These are phyloP conservation scores for Artemisia annua DNA, from an alignment of 129 eudicot genomes.

Conservation along the genomic window DNA sequence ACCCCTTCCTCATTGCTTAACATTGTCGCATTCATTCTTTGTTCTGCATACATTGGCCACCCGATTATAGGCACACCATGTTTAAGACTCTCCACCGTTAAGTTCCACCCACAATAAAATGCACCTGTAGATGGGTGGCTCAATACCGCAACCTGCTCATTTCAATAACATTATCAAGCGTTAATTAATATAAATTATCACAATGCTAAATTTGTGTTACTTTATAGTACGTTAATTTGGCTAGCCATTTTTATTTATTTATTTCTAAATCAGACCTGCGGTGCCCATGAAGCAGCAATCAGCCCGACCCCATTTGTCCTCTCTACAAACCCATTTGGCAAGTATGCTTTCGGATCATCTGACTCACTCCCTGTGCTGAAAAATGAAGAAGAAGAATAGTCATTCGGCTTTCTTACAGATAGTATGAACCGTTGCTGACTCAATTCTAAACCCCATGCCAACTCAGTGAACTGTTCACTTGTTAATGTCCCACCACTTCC, in stretches of 20 bases:
- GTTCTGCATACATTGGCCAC: conserved; percentile 67
- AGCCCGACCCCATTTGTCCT: conserved; percentile 43
- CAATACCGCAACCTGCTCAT: conserved; percentile 31
- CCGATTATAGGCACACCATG: conserved; percentile 64
- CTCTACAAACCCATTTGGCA: conserved; percentile 52
- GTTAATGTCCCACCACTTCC: conserved; percentile 60
- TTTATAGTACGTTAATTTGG: too few relatives aligned
- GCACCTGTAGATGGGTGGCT: conserved; percentile 45
- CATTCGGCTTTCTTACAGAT: conserved; percentile 43
- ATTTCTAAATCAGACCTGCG: conserved; percentile 19
- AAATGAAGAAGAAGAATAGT: conserved; percentile 19
- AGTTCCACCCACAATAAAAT: conserved; percentile 50
- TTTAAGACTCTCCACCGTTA: conserved; percentile 42
- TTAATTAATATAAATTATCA: too few relatives aligned
- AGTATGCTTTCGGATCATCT: conserved; percentile 26
- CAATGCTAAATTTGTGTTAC: too few relatives aligned
- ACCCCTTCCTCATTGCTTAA: conserved; percentile 42
- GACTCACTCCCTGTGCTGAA: conserved; percentile 26
- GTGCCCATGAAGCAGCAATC: conserved; percentile 57
- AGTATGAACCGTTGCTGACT: conserved; percentile 48
- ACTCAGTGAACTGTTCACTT: conserved; percentile 43
- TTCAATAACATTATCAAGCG: too few relatives aligned
- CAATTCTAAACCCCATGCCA: conserved; percentile 57
- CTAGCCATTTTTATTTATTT: too few relatives aligned
- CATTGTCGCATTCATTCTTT: conserved; percentile 52